phyloP scores from a whole-genome alignment of 768 basidiomycete genomes.

The Dentipellis sp. region DNA sequence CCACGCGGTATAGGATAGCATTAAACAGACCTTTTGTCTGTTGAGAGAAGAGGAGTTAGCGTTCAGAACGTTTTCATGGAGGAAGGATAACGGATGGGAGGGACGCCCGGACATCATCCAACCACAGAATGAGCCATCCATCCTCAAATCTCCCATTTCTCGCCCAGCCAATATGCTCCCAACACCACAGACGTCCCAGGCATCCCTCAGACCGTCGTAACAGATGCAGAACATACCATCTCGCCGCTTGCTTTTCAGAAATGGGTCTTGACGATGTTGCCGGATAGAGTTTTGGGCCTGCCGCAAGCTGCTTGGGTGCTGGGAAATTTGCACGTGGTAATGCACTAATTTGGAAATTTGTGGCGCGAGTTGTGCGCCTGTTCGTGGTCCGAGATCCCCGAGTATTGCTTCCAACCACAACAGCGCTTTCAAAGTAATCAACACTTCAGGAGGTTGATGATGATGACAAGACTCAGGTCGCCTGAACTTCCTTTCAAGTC shows the following conservation, averaged over 20 bases:
- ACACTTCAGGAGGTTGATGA: too few relatives aligned
- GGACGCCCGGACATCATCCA: constrained; percentile 26
- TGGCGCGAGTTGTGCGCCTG: constrained; percentile 7
- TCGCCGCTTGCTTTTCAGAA: constrained; percentile 28
- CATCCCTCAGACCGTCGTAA: constrained; percentile 9
- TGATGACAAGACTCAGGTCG: too few relatives aligned
- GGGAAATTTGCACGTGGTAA: constrained; percentile 5
- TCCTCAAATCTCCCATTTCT: constrained; percentile 15
- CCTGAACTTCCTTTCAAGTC: too few relatives aligned
- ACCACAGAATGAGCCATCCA: constrained; percentile 23
- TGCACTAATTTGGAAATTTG: neutral
- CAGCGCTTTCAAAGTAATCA: too few relatives aligned
- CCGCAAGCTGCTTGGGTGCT: neutral
- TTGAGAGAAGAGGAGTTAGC: constrained; percentile 15
- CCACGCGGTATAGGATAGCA: constrained; percentile 2
- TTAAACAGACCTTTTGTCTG: constrained; percentile 72
- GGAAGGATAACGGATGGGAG: constrained; percentile 3
- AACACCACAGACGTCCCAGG: neutral
- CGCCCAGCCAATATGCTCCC: constrained; percentile 9
- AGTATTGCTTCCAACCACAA: too few relatives aligned
- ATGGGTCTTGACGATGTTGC: constrained; percentile 14
- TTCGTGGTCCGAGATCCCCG: too few relatives aligned
- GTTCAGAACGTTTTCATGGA: constrained; percentile 11
- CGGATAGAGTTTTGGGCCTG: constrained; percentile 10
- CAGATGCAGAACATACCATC: constrained; percentile 35